Base-by-base conservation (phyloP, 1,284 basidiomycete species). In the Boletus subluridellus region DNA sequence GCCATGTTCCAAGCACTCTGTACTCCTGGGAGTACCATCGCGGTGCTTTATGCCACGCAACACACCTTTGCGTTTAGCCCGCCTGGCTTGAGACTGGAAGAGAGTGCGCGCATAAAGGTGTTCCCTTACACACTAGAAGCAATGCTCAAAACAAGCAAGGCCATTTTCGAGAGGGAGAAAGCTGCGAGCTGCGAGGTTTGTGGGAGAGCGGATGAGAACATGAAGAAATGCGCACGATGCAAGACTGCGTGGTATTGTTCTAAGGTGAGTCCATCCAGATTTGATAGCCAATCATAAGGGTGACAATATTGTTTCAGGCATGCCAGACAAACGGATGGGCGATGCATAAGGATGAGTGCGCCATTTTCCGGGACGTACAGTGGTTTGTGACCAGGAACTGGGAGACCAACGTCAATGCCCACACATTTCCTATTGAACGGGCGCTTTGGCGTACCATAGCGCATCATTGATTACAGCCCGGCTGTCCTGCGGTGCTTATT, bases 201-300 rank as follows among this genome's bases (percentile, higher is more conserved):
- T 57, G 56, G 62, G 12, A 66, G 34, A 49, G 46, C 17, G 21
- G 70, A 67, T n/a, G 38, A 28, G 8, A 55, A 35, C n/a, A 21
- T 70, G 58, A 71, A 68, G 55, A 71, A 57, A 41, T 71, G 69
- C 54, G 64, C 62, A 51, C 67, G 61, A 41, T 71, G 69, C 60
- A 71, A 71, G 50, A 57, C 62, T 24, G 57, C 60, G 30, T 67
- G 67, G 67, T 71, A 71, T 54, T 71, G 69, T 60, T 73, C 71
- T 42, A 71, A 63, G 67, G 69, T 35, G 15, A 59, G 70, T 63
- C 30, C 15, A 49, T 44, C 38, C 34, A 34, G 7, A 37, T 49
- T 30, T 3, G 21, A 39, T 34, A 32, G 34, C 42, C 28, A 49
- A 45, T 17, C 41, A 58, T 8, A 26, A 37, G 17, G 21, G 15